Evolutionary conservation across 164 flowering plant genomes (phyloP).

Genomic region (Dillenia turbinata): DNA sequence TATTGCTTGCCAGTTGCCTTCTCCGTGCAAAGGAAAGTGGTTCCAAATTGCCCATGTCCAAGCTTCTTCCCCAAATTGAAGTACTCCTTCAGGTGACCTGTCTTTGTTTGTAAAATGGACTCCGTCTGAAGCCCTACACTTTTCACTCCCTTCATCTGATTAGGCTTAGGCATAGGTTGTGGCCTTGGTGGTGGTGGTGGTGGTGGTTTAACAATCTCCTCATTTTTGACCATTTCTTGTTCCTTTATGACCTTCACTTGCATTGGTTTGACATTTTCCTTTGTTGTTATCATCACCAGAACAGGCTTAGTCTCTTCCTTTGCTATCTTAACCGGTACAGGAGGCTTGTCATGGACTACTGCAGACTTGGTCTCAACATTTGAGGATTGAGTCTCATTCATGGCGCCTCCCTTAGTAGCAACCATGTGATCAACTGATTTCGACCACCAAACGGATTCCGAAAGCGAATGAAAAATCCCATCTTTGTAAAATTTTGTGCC

Average conservation of each 20-base stretch:
- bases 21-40: constrained; percentile 64
- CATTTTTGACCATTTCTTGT: constrained; percentile 2
- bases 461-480: constrained; percentile 37
- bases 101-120: constrained; percentile 55
- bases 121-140: constrained; percentile 61
- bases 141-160: constrained; percentile 34
- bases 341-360: constrained; percentile 35
- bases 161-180: constrained; percentile 20
- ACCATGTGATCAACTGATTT: constrained; percentile 14
- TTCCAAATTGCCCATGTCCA: constrained; percentile 87
- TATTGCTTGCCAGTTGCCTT: constrained; percentile 54
- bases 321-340: constrained; percentile 33
- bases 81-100: constrained; percentile 67
- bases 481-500: constrained; percentile 24
- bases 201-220: constrained; percentile 8
- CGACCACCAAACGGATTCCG: constrained; percentile 37
- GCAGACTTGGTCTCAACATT: constrained; percentile 12
- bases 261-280: constrained; percentile 5
- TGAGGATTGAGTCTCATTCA: neutral
- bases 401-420: constrained; percentile 11
- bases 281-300: neutral
- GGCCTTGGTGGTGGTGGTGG: too few relatives aligned
- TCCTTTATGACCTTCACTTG: neutral
- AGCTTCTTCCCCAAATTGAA: constrained; percentile 68
- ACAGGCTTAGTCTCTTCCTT: constrained; percentile 12